Conservation (phyloP, 768 basidiomycete species). For the Chlorophyllum brunneum region DNA sequence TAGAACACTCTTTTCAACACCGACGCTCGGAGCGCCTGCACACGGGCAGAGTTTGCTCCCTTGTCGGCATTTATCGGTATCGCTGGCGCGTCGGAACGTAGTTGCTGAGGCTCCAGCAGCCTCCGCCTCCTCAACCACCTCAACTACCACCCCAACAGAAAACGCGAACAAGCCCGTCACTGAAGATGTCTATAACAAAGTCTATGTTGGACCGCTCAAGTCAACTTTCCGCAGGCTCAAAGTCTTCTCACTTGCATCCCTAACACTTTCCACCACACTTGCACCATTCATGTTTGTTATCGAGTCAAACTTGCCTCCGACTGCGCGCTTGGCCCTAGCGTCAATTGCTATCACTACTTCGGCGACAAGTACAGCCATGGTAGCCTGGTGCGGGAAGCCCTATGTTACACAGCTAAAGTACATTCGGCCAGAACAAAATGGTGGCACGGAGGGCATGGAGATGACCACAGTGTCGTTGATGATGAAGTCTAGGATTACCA, state of each 20-base stretch:
- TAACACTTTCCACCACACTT: constrained; percentile 62
- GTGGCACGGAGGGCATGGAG: constrained; percentile 53
- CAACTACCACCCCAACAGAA: constrained; percentile 10
- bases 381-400: constrained; percentile 66
- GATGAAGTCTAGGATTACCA: constrained; percentile 59
- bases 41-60: not conserved
- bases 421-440: constrained; percentile 39
- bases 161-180: constrained; percentile 8
- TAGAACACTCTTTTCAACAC: not conserved
- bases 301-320: constrained; percentile 69
- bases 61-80: constrained; percentile 2
- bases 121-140: constrained; percentile 15
- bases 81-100: constrained; percentile 1
- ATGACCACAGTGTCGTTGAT: constrained; percentile 64
- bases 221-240: constrained; percentile 75
- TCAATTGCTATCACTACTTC: constrained; percentile 70
- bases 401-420: constrained; percentile 67
- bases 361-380: constrained; percentile 68
- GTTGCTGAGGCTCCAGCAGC: constrained; percentile 11
- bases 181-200: constrained; percentile 24
- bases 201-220: constrained; percentile 72
- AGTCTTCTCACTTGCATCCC: constrained; percentile 77
- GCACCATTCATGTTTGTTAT: constrained; percentile 81
- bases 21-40: not conserved
- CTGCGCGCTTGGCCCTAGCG: constrained; percentile 66